These are phyloP conservation scores for Phytopythium delawarense DNA, from an alignment of 352 stramenopile species.

Conservation along the genomic window DNA sequence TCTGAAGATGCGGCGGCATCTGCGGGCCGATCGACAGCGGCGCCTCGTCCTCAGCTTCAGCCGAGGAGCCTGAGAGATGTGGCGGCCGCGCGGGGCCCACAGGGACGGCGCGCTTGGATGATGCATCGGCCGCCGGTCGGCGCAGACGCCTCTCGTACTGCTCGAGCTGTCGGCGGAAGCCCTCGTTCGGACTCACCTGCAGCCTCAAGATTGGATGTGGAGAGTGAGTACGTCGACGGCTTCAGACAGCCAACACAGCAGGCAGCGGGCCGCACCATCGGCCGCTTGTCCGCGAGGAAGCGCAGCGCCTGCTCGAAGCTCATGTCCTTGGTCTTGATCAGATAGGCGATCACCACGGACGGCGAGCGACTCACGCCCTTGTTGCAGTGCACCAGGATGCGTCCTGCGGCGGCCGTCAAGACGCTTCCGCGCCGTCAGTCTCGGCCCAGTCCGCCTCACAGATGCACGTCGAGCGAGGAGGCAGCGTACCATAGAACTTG, in stretches of 20 bases:
- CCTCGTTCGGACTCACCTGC: conserved; percentile 64
- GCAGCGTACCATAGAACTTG: conserved; percentile 82
- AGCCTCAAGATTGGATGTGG: not conserved
- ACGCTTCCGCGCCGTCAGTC: conserved; percentile 38
- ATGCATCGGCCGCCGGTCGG: conserved; percentile 10
- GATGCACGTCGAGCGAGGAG: not conserved
- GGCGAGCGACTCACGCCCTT: conserved; percentile 89
- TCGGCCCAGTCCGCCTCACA: no score
- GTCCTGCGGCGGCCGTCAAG: conserved; percentile 27
- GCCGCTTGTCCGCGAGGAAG: conserved; percentile 47
- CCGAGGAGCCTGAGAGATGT: not conserved
- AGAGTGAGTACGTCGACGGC: not conserved
- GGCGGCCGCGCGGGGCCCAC: conserved; percentile 22
- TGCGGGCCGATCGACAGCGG: conserved; percentile 50
- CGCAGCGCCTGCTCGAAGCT: conserved; percentile 59
- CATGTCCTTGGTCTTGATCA: conserved; percentile 83
- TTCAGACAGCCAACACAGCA: no score
- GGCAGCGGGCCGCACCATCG: conserved; percentile 28
- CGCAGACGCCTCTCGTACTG: conserved; percentile 47
- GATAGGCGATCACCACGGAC: conserved; percentile 88
- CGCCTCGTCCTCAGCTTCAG: conserved; percentile 3
- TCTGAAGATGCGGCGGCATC: conserved; percentile 39
- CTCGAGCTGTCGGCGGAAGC: conserved; percentile 59
- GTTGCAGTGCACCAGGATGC: conserved; percentile 91
- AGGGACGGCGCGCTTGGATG: conserved; percentile 22